Evolutionary conservation across 352 stramenopile genomes (phyloP).

Genomic region (Globisporangium nodosum): DNA sequence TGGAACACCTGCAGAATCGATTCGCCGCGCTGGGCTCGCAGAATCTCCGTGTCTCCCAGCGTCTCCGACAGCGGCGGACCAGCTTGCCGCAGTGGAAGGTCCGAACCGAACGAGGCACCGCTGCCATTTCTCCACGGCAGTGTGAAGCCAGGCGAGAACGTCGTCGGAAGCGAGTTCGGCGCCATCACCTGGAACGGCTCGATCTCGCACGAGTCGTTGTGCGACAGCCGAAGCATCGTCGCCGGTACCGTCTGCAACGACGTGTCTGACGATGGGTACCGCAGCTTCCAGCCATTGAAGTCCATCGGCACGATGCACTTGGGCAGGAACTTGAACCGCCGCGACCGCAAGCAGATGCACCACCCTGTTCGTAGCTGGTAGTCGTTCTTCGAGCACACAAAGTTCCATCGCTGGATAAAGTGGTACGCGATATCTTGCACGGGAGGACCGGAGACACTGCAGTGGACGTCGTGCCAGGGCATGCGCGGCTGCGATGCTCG

Average conservation of each 20-base stretch:
- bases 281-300: slow-evolving; percentile 76
- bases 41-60: slow-evolving; percentile 44
- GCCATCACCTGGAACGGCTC: slow-evolving; percentile 19
- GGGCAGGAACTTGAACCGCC: slow-evolving; percentile 78
- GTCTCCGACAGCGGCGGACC: slow-evolving; percentile 16
- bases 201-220: slow-evolving; percentile 49
- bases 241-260: slow-evolving; percentile 24
- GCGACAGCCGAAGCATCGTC: slow-evolving; percentile 40
- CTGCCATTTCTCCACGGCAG: slow-evolving; percentile 10
- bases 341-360: slow-evolving; percentile 82
- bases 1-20: slow-evolving; percentile 68
- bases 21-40: slow-evolving; percentile 51
- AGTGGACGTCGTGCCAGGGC: slow-evolving; percentile 89
- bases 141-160: slow-evolving; percentile 10
- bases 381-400: slow-evolving; percentile 85
- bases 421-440: slow-evolving; percentile 86
- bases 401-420: slow-evolving; percentile 92
- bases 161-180: slow-evolving; percentile 7
- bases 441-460: slow-evolving; percentile 68
- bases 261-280: slow-evolving; percentile 62
- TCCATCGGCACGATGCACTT: slow-evolving; percentile 86
- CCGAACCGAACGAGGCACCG: slow-evolving; percentile 9
- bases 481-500: slow-evolving; percentile 70
- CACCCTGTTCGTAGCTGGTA: slow-evolving; percentile 81
- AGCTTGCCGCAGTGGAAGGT: slow-evolving; percentile 9